These are phyloP conservation scores for Funneliformis caledonium DNA, from an alignment of 371 early-diverging fungal genomes.

Conservation along the genomic window DNA sequence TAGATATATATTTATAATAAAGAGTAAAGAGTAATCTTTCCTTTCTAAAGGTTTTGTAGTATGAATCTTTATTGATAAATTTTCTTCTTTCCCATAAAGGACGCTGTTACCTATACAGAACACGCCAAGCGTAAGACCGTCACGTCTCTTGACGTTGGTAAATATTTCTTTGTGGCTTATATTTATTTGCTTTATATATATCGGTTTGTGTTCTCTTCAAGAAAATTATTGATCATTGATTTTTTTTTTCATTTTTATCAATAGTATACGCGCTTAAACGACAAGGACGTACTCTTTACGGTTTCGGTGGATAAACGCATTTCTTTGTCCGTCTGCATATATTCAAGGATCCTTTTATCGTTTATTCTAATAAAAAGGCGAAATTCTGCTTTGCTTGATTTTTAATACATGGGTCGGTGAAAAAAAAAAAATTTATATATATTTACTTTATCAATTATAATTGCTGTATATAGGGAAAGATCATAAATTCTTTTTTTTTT, in stretches of 20 bases:
- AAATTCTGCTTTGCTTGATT: not conserved
- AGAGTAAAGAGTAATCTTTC: not conserved
- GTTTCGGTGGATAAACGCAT: constrained; percentile 47
- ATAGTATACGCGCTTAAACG: constrained; percentile 54
- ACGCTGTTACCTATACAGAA: constrained; percentile 99
- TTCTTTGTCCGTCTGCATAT: no score
- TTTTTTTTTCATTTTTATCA: not conserved
- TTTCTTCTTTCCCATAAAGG: constrained; percentile 44
- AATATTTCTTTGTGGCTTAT: not conserved
- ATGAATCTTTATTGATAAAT: not conserved
- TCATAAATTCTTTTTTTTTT: not conserved
- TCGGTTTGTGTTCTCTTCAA: not conserved
- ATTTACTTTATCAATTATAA: not conserved
- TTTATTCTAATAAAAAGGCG: not conserved
- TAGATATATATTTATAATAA: not conserved
- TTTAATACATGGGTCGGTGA: not conserved
- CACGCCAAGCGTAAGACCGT: constrained; percentile 99
- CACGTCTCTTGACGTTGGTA: constrained; percentile 75
- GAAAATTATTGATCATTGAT: not conserved
- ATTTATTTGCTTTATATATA: not conserved
- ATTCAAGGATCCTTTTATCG: not conserved
- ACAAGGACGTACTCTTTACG: constrained; percentile 95
- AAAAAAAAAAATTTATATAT: not conserved
- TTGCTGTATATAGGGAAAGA: not conserved
- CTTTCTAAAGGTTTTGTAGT: not conserved